phyloP scores from a whole-genome alignment of 805 yeast species.

The Blastobotrys muscicola region DNA sequence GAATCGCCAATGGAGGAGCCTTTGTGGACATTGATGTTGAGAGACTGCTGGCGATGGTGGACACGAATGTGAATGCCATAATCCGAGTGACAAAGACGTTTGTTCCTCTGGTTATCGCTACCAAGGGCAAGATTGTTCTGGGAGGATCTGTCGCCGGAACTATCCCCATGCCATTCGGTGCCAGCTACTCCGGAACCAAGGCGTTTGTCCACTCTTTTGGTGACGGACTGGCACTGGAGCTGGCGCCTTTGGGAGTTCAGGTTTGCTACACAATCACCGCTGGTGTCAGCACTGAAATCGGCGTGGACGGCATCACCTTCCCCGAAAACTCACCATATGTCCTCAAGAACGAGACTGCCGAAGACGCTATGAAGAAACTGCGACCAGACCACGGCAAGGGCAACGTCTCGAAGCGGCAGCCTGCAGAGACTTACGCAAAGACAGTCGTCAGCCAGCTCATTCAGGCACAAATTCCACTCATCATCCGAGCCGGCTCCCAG shows the following conservation, averaged over 20 bases:
- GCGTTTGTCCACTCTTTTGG: conserved; percentile 74
- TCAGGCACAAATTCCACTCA: too few relatives aligned
- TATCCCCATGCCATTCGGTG: conserved; percentile 60
- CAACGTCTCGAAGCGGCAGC: too few relatives aligned
- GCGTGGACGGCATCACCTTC: not conserved
- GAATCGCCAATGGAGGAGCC: conserved; percentile 38
- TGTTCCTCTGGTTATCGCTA: conserved; percentile 44
- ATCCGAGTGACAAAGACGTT: conserved; percentile 48
- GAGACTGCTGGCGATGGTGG: too few relatives aligned
- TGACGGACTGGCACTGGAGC: conserved; percentile 49
- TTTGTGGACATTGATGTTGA: too few relatives aligned
- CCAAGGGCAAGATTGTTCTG: conserved; percentile 60
- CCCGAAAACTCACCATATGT: not conserved
- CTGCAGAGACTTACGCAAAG: too few relatives aligned
- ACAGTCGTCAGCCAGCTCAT: too few relatives aligned
- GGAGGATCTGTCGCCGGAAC: conserved; percentile 67
- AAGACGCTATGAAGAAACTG: too few relatives aligned
- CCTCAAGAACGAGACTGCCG: not conserved
- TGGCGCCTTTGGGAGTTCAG: conserved; percentile 62
- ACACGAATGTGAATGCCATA: too few relatives aligned
- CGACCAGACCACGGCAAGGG: too few relatives aligned
- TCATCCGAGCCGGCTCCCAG: too few relatives aligned
- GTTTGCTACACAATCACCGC: conserved; percentile 67
- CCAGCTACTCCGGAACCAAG: conserved; percentile 57
- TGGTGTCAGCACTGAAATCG: conserved; percentile 37